Percentiles rank a stretch among this genome's conserved stretches.
Conservation (phyloP, 768 basidiomycete genomes). For the Pulveroboletus sp. region DNA sequence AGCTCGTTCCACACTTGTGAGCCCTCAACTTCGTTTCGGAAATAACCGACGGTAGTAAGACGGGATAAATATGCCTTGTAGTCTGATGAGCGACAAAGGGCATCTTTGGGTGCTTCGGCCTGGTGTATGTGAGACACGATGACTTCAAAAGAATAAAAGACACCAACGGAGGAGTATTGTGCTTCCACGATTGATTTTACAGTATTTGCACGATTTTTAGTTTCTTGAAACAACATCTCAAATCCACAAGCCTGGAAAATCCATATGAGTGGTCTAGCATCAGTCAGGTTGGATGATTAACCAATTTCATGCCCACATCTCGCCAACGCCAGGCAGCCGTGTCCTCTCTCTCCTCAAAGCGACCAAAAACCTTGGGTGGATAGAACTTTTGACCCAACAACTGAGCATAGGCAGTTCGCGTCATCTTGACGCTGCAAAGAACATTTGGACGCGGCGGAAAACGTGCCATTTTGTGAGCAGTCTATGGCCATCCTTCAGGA, state of each 20-base stretch:
- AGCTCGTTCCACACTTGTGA: conserved; percentile 70
- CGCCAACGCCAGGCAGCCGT: conserved; percentile 70
- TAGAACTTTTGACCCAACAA: conserved; percentile 87
- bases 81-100: conserved; percentile 59
- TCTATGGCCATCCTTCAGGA: conserved; percentile 40
- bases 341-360: conserved; percentile 59
- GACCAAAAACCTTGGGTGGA: conserved; percentile 85
- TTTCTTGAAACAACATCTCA: conserved; percentile 93
- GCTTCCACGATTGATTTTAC: conserved; percentile 35
- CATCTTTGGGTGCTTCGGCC: conserved; percentile 64
- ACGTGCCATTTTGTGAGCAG: conserved; percentile 83
- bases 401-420: conserved; percentile 92
- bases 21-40: conserved; percentile 71
- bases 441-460: conserved; percentile 73
- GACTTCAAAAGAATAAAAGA: not conserved
- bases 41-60: conserved; percentile 65
- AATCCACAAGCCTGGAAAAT: conserved; percentile 78
- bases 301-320: conserved; percentile 92
- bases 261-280: not conserved
- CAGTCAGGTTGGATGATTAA: conserved; percentile 29
- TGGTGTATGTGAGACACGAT: conserved; percentile 23
- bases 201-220: conserved; percentile 49
- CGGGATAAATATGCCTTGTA: conserved; percentile 69
- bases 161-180: conserved; percentile 45
- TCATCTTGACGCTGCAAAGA: conserved; percentile 66